These are phyloP conservation scores for Xylariaceae sp. DNA, from an alignment of 2,329 filamentous ascomycete species.

Conservation along the genomic window DNA sequence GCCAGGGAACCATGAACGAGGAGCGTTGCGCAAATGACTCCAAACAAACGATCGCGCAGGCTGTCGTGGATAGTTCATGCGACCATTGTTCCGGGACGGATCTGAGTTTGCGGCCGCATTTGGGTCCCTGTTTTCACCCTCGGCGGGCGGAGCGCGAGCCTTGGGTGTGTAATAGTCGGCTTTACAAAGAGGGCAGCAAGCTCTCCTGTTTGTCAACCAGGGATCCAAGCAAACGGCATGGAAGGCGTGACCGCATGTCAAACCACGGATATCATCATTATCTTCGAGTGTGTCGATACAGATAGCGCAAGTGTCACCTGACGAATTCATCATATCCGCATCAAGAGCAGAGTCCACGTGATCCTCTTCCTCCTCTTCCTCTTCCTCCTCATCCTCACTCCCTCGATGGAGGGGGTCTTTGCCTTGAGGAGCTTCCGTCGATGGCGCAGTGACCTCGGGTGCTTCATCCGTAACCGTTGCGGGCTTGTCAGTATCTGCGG, in stretches of 20 bases:
- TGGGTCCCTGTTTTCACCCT: conserved; percentile 35
- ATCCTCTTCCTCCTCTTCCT: conserved; percentile 68
- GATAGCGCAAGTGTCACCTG: conserved; percentile 92
- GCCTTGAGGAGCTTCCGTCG: conserved; percentile 14
- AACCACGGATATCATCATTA: conserved; percentile 87
- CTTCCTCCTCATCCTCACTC: conserved; percentile 44
- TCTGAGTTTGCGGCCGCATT: conserved; percentile 26
- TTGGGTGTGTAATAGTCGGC: conserved; percentile 96
- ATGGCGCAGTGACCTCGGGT: conserved; percentile 21
- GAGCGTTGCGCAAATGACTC: conserved; percentile 32
- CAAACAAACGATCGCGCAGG: conserved; percentile 38
- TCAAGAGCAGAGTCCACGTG: conserved; percentile 79
- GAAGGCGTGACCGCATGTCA: conserved; percentile 97
- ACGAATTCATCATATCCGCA: conserved; percentile 71
- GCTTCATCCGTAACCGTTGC: background rate
- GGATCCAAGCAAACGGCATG: conserved; percentile 93
- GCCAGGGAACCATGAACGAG: conserved; percentile 26
- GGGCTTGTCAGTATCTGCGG: background rate
- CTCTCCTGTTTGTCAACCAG: conserved; percentile 89
- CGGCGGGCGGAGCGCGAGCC: conserved; percentile 57
- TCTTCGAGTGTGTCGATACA: conserved; percentile 93
- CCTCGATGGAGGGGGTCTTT: conserved; percentile 25
- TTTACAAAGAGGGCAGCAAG: conserved; percentile 96
- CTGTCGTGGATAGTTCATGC: conserved; percentile 44
- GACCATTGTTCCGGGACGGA: conserved; percentile 37